A percentile compares a stretch with the other conserved stretches of the same genome.
Conservation (phyloP, 768 basidiomycete species). For the Kwoniella europaea region DNA sequence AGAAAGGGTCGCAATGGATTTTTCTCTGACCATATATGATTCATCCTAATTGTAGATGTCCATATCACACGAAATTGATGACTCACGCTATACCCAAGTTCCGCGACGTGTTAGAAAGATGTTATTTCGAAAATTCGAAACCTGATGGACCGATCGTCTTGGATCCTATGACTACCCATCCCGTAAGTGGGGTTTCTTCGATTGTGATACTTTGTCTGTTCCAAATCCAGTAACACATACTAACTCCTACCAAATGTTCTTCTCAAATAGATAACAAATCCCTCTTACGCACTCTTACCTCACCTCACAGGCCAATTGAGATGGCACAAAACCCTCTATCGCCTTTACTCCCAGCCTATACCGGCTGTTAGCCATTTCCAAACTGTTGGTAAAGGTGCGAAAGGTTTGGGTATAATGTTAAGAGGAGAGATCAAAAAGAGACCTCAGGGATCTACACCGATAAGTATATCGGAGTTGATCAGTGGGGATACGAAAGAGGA, state of each 20-base stretch:
- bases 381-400: slow-evolving; percentile 54
- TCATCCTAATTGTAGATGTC: slow-evolving; percentile 28
- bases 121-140: slow-evolving; percentile 21
- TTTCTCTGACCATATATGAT: neutral
- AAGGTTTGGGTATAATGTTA: slow-evolving; percentile 53
- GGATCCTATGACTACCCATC: slow-evolving; percentile 47
- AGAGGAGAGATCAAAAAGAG: slow-evolving; percentile 45
- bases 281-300: slow-evolving; percentile 38
- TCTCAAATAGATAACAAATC: slow-evolving; percentile 15
- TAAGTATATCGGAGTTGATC: slow-evolving; percentile 43
- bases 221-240: neutral
- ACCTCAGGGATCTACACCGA: slow-evolving; percentile 26
- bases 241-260: neutral
- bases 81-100: slow-evolving; percentile 44
- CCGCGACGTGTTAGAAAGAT: slow-evolving; percentile 30
- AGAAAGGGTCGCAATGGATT: neutral
- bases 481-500: slow-evolving; percentile 25
- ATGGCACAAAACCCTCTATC: slow-evolving; percentile 52
- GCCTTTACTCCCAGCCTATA: slow-evolving; percentile 33
- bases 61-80: slow-evolving; percentile 55
- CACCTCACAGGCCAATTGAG: slow-evolving; percentile 46
- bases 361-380: slow-evolving; percentile 35
- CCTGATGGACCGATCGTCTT: slow-evolving; percentile 31
- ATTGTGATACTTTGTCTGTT: no score
- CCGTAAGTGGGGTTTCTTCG: slow-evolving; percentile 28